Evolutionary conservation across 2,329 filamentous ascomycete species (phyloP), one percentile per base, ranked within the genome.

Genomic region (Penicillium sp.): DNA sequence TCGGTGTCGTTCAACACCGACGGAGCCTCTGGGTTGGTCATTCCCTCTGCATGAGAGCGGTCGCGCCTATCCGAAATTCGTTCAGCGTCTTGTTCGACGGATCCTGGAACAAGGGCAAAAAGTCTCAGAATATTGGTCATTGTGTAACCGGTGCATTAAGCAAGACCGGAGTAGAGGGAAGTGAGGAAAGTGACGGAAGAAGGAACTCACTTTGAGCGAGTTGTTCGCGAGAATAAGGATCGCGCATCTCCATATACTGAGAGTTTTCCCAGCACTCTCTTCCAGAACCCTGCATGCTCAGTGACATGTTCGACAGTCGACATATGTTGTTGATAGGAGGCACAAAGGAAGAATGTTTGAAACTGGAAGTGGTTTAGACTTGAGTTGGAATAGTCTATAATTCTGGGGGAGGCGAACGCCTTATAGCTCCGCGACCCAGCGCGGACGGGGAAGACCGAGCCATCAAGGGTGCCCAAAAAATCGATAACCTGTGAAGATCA

Each of bases 101-200:
- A 60, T 61, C 67, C 70, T 72, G 64, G 43, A 56, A 50, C 31
- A 46, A 27, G 36, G 48, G 51, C 53, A 51, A 27, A 45, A 49
- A 13, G 43, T 67, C 61, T 68, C 60, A 69, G 67, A 66, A 61
- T 93, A 88, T 91, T 92, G 96, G 53, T 91, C 88, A 70, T 38
- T 34, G 41, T 65, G 56, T 70, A 82, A 60, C 79, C 73, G 36
- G 75, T 68, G 52, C 74, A 71, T 27, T 16, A 36, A n/a, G 29
- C 8, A 34, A 39, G 31, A 54, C 27, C 27, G 40, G 46, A 25
- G 33, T 27, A 39, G 21, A 44, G n/a, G 31, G 33, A 16, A 34
- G 13, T 33, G 23, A 27, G 13, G 31, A 15, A 34, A 34, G 31
- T 15, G 31, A 36, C 16, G 21, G 43, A 23, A 29, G 36, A 27